Evolutionary conservation across 495 filamentous ascomycete species (phyloP).

Genomic region (Paragyromitra xinjiangensis): DNA sequence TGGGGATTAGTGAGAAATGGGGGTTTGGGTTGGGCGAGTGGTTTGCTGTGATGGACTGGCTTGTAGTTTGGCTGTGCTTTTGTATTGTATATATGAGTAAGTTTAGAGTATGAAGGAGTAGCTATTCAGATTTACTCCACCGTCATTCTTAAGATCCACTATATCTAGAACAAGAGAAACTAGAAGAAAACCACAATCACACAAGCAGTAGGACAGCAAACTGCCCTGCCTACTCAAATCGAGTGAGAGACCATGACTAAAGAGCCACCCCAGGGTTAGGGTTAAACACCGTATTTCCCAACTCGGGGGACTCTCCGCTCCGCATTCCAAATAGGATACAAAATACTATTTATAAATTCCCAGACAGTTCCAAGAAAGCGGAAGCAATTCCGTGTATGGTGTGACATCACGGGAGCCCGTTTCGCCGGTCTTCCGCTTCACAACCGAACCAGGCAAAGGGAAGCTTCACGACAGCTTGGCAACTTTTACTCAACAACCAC

Average conservation of each 20-base stretch:
- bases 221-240: not conserved
- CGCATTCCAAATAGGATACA: not conserved
- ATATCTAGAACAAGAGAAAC: no score
- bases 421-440: not conserved
- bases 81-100: no score
- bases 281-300: not conserved
- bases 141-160: no score
- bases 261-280: conserved; percentile 11
- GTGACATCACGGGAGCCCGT: conserved; percentile 5
- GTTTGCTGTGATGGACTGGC: not conserved
- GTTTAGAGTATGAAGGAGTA: no score
- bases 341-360: not conserved
- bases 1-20: not conserved
- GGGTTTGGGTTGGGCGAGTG: not conserved
- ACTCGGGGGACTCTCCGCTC: not conserved
- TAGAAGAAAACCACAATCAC: not conserved
- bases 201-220: no score
- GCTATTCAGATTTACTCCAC: no score
- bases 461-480: not conserved
- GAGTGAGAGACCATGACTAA: not conserved
- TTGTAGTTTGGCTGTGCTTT: not conserved
- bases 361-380: not conserved
- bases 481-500: not conserved
- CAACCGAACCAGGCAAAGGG: not conserved
- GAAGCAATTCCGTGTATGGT: not conserved